These are phyloP conservation scores for Phytophthora pinifolia DNA, from an alignment of 352 stramenopile species.

Conservation along the genomic window DNA sequence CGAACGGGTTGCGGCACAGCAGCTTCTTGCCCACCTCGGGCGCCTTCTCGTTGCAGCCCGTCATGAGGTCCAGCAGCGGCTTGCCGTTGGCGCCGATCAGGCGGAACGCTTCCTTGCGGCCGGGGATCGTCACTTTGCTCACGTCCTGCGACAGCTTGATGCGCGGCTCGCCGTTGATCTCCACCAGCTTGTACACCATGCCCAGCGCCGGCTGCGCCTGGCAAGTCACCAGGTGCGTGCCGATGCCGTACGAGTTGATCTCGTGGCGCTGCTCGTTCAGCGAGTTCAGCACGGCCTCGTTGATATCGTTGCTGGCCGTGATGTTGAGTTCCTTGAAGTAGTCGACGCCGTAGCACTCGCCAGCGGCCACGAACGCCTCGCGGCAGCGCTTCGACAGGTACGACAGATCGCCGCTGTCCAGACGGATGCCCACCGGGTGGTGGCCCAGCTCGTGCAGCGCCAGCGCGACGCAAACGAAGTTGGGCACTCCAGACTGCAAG, in stretches of 20 bases:
- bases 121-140: constrained; percentile 94
- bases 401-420: constrained; percentile 98
- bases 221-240: constrained; percentile 97
- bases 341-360: constrained; percentile 61
- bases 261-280: constrained; percentile 95
- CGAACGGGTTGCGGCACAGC: constrained; percentile 96
- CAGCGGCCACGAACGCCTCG: constrained; percentile 51
- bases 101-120: constrained; percentile 90
- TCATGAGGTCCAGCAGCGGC: constrained; percentile 91
- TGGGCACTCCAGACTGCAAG: constrained; percentile 91
- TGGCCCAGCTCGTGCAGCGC: constrained; percentile 92
- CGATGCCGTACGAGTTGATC: constrained; percentile 96
- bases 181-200: constrained; percentile 99
- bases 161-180: constrained; percentile 93
- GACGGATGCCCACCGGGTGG: constrained; percentile 92
- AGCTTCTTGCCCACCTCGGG: constrained; percentile 84
- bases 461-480: constrained; percentile 97
- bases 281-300: constrained; percentile 95
- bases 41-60: constrained; percentile 78
- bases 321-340: constrained; percentile 90
- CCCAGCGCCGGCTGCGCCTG: constrained; percentile 98
- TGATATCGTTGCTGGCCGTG: constrained; percentile 99
- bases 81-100: constrained; percentile 88
- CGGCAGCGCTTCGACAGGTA: constrained; percentile 93
- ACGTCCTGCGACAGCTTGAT: constrained; percentile 99